Percentiles rank a stretch among this genome's conserved stretches.
Conservation (phyloP, 2,329 filamentous ascomycete genomes). For the Colletotrichum magnum region DNA sequence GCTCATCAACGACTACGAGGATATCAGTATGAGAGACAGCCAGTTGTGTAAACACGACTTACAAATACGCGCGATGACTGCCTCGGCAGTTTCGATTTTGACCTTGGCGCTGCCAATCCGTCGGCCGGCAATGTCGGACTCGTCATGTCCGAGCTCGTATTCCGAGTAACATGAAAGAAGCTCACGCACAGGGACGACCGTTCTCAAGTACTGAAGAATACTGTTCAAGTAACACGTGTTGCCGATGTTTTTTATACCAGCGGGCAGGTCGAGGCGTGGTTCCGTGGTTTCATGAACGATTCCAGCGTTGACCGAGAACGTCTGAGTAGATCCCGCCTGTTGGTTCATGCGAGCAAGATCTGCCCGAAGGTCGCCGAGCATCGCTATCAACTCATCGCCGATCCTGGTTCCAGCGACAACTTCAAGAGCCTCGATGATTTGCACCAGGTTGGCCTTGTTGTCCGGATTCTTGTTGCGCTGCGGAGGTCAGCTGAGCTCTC, state of each 20-base stretch:
- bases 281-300: constrained; percentile 28
- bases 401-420: constrained; percentile 24
- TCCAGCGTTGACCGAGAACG: background rate
- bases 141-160: constrained; percentile 76
- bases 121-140: constrained; percentile 74
- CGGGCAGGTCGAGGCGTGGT: constrained; percentile 70
- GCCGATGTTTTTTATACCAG: constrained; percentile 92
- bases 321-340: background rate
- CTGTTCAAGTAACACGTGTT: constrained; percentile 99
- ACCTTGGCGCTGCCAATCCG: constrained; percentile 79
- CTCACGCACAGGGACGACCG: constrained; percentile 83
- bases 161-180: constrained; percentile 83
- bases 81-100: constrained; percentile 67
- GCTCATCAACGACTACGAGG: constrained; percentile 77
- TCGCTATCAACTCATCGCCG: constrained; percentile 22
- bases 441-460: constrained; percentile 18
- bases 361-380: background rate
- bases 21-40: background rate
- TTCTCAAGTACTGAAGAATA: constrained; percentile 94
- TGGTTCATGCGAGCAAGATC: background rate
- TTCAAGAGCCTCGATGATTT: constrained; percentile 32
- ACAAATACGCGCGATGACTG: constrained; percentile 81
- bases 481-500: background rate
- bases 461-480: constrained; percentile 31
- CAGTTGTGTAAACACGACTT: constrained; percentile 53